Conservation (phyloP, 2,329 filamentous ascomycete genomes). For the Clonostachys rhizophaga region DNA sequence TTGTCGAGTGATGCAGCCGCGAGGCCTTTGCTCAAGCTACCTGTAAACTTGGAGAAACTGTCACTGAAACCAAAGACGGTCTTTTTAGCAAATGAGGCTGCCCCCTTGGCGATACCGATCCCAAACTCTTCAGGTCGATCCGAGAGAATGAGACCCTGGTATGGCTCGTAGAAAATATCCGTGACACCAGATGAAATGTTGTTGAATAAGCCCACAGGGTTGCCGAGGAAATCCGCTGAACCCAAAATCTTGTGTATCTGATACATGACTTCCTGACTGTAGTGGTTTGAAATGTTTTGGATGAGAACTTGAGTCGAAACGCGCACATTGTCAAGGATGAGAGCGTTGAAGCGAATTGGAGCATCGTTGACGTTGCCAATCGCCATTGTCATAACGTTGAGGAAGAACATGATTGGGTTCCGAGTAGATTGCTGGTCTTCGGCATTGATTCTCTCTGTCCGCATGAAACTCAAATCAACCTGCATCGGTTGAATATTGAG, state of each 20-base stretch:
- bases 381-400: constrained; percentile 98
- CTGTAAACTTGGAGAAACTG: constrained; percentile 96
- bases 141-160: constrained; percentile 94
- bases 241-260: constrained; percentile 97
- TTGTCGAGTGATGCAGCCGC: constrained; percentile 96
- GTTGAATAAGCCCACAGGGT: constrained; percentile 96
- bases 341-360: constrained; percentile 85
- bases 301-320: constrained; percentile 81
- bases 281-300: constrained; percentile 87
- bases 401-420: constrained; percentile 97
- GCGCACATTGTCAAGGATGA: constrained; percentile 92
- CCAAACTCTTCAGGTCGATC: constrained; percentile 94
- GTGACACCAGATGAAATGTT: constrained; percentile 96
- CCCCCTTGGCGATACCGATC: constrained; percentile 91
- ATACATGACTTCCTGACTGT: constrained; percentile 92
- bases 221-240: constrained; percentile 95
- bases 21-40: constrained; percentile 93
- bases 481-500: constrained; percentile 98
- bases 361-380: constrained; percentile 99
- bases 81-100: constrained; percentile 97
- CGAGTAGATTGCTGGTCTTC: constrained; percentile 88
- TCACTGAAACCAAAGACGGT: constrained; percentile 96
- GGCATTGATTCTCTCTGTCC: constrained; percentile 92
- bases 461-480: constrained; percentile 92
- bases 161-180: constrained; percentile 98